Evolutionary conservation across 768 basidiomycete genomes (phyloP), one percentile per base, ranked within the genome.

Genomic region (Russula virescens): DNA sequence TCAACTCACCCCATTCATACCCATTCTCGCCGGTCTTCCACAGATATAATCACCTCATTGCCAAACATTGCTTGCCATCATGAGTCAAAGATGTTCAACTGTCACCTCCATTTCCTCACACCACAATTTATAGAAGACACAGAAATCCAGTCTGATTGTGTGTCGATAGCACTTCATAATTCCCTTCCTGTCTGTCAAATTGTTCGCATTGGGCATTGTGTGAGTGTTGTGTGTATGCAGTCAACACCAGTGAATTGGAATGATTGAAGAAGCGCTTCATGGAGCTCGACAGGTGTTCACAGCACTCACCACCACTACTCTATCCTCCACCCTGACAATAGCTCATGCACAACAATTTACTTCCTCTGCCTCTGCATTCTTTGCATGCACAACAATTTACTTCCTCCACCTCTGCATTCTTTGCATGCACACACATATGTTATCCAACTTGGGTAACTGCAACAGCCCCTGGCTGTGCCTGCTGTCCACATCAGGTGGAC

Each of bases 121-220:
- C 96, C 94, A 58, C 91, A 94, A 76, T 94, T 98, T 68, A 93
- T 98, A 86, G 90, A 92, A 81, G 94, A 98, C 77, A 94, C 98
- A 89, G 88, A 95, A 79, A 89, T 83, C 82, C 87, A 86, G 71
- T 94, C 97, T 73, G 98, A 99, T 75, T 99, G 97, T 99, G 69
- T 71, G 93, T 85, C 45, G 34, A 35, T 42, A 5, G 11, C 35
- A 21, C 58, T 46, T 54, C n/a, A 47, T 19, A 31, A 11, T 11
- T 6, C 19, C 43, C 25, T n/a, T 23, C 16, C 18, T 34, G 5
- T 8, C 34, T 23, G 14, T 56, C 35, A 31, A 59, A 21, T 11
- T 21, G 25, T 52, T 7, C 31, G 23, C 50, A 40, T 46, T 42
- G 31, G 16, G 49, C 50, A 10, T 47, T 46, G 11, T 21, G 45